Conservation (phyloP, 2,329 filamentous ascomycete species). For the Rutstroemia sp. region DNA sequence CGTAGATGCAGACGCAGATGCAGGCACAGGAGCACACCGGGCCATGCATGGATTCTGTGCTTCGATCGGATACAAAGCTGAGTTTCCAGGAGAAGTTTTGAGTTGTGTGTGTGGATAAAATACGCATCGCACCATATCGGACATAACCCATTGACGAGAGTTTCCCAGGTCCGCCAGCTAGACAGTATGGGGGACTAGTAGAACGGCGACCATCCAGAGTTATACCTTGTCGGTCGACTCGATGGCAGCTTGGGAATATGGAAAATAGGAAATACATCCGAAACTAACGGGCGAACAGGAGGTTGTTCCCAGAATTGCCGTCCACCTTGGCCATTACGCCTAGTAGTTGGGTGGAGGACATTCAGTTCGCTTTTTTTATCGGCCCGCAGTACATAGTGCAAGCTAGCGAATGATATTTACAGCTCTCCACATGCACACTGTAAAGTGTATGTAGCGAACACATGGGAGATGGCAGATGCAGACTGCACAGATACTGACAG, state of each 20-base stretch:
- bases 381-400: not conserved
- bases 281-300: too few relatives aligned
- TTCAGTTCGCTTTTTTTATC: not conserved
- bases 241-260: too few relatives aligned
- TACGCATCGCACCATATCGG: not conserved
- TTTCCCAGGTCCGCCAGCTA: too few relatives aligned
- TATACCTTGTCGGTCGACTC: too few relatives aligned
- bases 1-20: not conserved
- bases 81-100: not conserved
- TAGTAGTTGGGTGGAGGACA: too few relatives aligned
- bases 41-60: not conserved
- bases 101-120: not conserved
- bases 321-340: too few relatives aligned
- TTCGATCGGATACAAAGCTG: not conserved
- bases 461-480: not conserved
- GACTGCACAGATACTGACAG: not conserved
- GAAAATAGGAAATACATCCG: too few relatives aligned
- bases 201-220: too few relatives aligned
- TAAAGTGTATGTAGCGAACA: not conserved
- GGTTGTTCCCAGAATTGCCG: too few relatives aligned
- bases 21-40: slow-evolving; percentile 7
- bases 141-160: too few relatives aligned
- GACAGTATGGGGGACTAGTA: too few relatives aligned
- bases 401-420: not conserved
- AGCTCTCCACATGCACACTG: not conserved